Conservation (phyloP, 2,329 filamentous ascomycete genomes). For the Samsoniella hepiali region DNA sequence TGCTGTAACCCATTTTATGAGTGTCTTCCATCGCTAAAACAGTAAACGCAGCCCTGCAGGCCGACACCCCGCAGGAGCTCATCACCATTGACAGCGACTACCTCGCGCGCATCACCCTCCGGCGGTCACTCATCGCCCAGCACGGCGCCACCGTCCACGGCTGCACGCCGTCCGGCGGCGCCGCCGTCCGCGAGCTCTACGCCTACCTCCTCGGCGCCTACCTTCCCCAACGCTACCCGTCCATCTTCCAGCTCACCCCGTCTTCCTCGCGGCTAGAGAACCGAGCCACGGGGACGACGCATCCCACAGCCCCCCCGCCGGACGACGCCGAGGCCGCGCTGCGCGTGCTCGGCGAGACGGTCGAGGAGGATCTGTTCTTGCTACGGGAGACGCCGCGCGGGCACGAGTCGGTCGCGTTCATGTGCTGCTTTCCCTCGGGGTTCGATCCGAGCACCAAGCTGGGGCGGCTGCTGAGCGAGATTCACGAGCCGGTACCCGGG, state of each 20-base stretch:
- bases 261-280: conserved; percentile 37
- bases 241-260: conserved; percentile 41
- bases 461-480: conserved; percentile 44
- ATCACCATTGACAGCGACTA: conserved; percentile 53
- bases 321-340: conserved; percentile 35
- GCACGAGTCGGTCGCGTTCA: conserved; percentile 45
- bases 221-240: conserved; percentile 47
- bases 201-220: conserved; percentile 44
- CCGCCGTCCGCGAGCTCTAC: conserved; percentile 48
- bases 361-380: conserved; percentile 55
- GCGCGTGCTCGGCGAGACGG: conserved; percentile 43
- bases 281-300: background rate
- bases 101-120: conserved; percentile 39
- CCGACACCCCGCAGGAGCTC: conserved; percentile 45
- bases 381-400: conserved; percentile 40
- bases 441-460: conserved; percentile 52
- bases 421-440: conserved; percentile 51
- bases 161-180: conserved; percentile 36
- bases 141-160: conserved; percentile 43
- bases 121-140: conserved; percentile 37
- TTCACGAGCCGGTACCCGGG: conserved; percentile 51
- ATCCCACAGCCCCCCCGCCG: background rate
- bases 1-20: too few species aligned
- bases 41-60: conserved; percentile 35
- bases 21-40: too few species aligned